Conservation (phyloP, 345 rosid genomes). For the Passiflora organensis region DNA sequence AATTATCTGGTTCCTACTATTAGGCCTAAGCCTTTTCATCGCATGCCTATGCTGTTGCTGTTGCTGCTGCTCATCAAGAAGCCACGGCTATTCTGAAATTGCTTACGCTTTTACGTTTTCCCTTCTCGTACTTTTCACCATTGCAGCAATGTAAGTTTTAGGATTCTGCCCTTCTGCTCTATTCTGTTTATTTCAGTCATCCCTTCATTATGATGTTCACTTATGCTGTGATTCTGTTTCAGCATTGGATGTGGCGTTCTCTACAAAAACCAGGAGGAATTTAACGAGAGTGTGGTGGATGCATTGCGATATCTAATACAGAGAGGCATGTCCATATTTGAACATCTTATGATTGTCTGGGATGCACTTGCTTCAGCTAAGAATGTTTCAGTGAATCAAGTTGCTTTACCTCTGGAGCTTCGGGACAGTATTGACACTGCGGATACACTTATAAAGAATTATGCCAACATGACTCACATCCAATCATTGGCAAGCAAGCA, state of each 20-base stretch:
- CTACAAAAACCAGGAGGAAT: slow-evolving; percentile 35
- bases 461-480: slow-evolving; percentile 14
- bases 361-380: slow-evolving; percentile 35
- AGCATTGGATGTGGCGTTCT: slow-evolving; percentile 45
- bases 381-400: slow-evolving; percentile 21
- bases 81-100: slow-evolving; percentile 30
- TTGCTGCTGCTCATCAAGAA: slow-evolving; percentile 19
- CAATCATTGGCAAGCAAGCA: slow-evolving; percentile 1
- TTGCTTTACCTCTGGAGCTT: slow-evolving; percentile 33
- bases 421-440: slow-evolving; percentile 29
- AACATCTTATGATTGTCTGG: slow-evolving; percentile 25
- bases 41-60: slow-evolving; percentile 36
- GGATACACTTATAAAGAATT: slow-evolving; percentile 13
- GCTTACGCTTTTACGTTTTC: slow-evolving; percentile 38
- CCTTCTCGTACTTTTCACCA: slow-evolving; percentile 43
- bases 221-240: neutral
- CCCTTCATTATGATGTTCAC: neutral
- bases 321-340: slow-evolving; percentile 27
- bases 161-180: neutral
- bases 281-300: slow-evolving; percentile 28
- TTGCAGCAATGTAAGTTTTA: slow-evolving; percentile 36
- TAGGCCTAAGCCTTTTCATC: slow-evolving; percentile 34
- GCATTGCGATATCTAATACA: slow-evolving; percentile 30
- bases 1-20: slow-evolving; percentile 38
- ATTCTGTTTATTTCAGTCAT: neutral